Base-by-base conservation (phyloP, 306 rosid genomes). In the Albizia julibrissin region DNA sequence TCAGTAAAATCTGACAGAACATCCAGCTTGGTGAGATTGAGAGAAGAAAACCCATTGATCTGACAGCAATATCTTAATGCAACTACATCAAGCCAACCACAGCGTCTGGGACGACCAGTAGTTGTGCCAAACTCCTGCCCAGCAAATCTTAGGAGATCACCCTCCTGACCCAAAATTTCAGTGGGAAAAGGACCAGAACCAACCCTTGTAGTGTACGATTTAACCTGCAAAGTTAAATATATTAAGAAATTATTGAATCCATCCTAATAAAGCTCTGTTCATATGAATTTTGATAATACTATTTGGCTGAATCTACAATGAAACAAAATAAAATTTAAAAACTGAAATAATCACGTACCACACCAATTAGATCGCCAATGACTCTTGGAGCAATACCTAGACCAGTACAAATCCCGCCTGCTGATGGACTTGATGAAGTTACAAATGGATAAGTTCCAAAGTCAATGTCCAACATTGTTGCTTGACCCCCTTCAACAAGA, bases 61-160 rank as follows among this genome's bases (percentile, higher is more conserved):
- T 92, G 97, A 78, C 97, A 92, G 75, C 91, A 88, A 83, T 44
- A 96, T 84, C 69, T 91, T 22, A 96, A 81, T 8, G 98, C 92
- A 67, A 91, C 97, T 72, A 96, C 68, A 86, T 96, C 99, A 40
- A 93, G 98, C 99, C 99, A 95, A 69, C 99, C 98, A 85, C 99
- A 95, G 24, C 98, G 96, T 40, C 98, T 93, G 80, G 99, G 99
- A 74, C 97, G 97, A 26, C 99, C 99, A 68, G 98, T 96, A 27
- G 94, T 93, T 77, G 99, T 96, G 79, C 99, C 99, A 88, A 96
- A 96, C 90, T 96, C 99, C 80, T 93, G 99, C 74, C 98, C 99
- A 52, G 96, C 92, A 88, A 90, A 93, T 86, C 98, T 87, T 34
- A 96, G 97, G 12, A 90, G 94, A 85, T 96, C 99, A 62, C 99